Evolutionary conservation across 306 rosid genomes (phyloP), one percentile per base, ranked within the genome.

Genomic region (Prunus fruticosa): DNA sequence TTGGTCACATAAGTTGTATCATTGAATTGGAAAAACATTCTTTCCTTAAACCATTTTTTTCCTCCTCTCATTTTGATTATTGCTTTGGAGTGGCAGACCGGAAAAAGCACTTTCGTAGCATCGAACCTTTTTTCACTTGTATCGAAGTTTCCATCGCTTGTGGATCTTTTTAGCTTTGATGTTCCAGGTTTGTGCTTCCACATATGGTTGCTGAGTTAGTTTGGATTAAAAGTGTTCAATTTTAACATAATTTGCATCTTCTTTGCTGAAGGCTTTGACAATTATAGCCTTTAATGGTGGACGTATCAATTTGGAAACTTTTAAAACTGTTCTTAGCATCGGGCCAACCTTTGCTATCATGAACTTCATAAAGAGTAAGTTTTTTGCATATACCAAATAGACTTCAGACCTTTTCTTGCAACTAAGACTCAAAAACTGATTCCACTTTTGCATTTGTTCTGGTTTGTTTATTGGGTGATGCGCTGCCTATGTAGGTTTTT

Each of bases 71-170:
- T 46, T 38, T 73, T 19, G 34, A 67, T 32, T 65, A 51, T 84
- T 54, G 47, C 38, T 58, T n/a, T 25, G 73, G 70, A 57, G 76
- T 81, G 72, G 72, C 90, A 95, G 98, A 95, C 97, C 75, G 98
- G 97, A 58, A 95, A 95, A 90, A 95, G 92, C 83, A 87, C 91
- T 78, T 95, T 95, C 74, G 98, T 95, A 95, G 87, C 98, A 92
- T 82, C 90, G 98, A 73, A 90, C 98, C 0, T 92, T 85, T 84
- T 84, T 95, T 53, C 97, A 95, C 86, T 74, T 95, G 79, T 95
- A 92, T 76, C 90, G 97, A 79, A 95, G 98, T 82, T 95, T 95
- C 78, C 98, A 95, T 83, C 98, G 98, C 47, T 92, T 95, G 62
- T 95, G 98, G 98, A 90, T 95, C 76, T 95, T 95, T 85, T 80